Evolutionary conservation across 169 alveolate genomes (phyloP).

Genomic region (Cryptosporidium ryanae): DNA sequence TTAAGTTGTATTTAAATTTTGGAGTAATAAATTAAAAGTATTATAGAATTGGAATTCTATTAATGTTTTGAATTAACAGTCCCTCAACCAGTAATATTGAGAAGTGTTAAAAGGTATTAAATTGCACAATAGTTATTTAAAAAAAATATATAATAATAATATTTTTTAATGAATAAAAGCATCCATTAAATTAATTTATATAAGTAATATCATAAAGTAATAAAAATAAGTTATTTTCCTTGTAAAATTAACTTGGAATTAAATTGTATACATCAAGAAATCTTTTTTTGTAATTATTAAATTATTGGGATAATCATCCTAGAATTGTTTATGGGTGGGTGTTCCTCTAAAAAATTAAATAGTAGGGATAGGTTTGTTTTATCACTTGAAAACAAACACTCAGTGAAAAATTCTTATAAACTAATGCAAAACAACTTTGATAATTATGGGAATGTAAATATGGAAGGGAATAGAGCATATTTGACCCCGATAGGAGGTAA

Average conservation of each 20-base stretch:
- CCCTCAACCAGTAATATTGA: too few relatives aligned
- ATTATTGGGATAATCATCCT: not conserved
- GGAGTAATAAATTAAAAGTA: too few relatives aligned
- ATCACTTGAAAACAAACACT: slow-evolving; percentile 26
- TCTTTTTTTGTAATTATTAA: too few relatives aligned
- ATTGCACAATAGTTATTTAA: not conserved
- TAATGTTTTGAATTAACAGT: too few relatives aligned
- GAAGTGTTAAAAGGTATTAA: too few relatives aligned
- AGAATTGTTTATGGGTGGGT: slow-evolving; percentile 70
- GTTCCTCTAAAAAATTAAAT: slow-evolving; percentile 22
- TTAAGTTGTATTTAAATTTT: too few relatives aligned
- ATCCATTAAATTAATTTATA: not conserved
- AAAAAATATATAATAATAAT: not conserved
- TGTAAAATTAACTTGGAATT: too few relatives aligned
- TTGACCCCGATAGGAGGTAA: not conserved
- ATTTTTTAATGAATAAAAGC: not conserved
- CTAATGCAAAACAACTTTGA: not conserved
- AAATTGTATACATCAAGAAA: too few relatives aligned
- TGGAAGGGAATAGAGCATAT: slow-evolving; percentile 46
- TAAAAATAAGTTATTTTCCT: not conserved
- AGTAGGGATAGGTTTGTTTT: slow-evolving; percentile 28
- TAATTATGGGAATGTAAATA: not conserved
- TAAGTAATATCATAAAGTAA: not conserved
- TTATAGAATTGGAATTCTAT: too few relatives aligned
- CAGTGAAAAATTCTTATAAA: not conserved